Evolutionary conservation across 129 eudicot genomes (phyloP).

Genomic region (Artemisia tridentata): DNA sequence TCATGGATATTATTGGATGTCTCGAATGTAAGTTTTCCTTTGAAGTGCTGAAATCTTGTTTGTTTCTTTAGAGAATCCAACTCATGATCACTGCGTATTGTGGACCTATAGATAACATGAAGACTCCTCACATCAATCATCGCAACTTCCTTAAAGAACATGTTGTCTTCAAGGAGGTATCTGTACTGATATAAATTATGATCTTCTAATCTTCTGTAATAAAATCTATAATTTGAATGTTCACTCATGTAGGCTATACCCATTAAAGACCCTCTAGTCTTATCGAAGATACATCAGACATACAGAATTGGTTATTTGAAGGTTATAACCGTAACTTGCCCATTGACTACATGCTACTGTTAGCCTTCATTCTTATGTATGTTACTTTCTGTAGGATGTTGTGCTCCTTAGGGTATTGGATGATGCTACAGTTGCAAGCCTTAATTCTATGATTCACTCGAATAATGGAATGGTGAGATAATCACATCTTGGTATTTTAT

Average conservation of each 20-base stretch:
- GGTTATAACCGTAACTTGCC: constrained; percentile 37
- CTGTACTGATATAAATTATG: neutral
- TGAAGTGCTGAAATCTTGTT: neutral
- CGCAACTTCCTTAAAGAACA: constrained; percentile 76
- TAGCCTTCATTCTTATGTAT: constrained; percentile 7
- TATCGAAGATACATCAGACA: constrained; percentile 90
- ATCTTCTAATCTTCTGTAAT: constrained; percentile 3
- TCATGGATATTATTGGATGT: constrained; percentile 87
- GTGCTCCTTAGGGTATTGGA: constrained; percentile 76
- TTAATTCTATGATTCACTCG: constrained; percentile 81
- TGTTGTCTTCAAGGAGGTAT: constrained; percentile 93
- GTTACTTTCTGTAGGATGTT: constrained; percentile 61
- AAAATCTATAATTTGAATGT: neutral
- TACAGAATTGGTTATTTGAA: constrained; percentile 83
- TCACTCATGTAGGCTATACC: constrained; percentile 70
- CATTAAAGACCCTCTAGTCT: constrained; percentile 74
- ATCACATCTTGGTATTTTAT: neutral
- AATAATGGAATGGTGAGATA: constrained; percentile 77
- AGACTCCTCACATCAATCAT: constrained; percentile 60
- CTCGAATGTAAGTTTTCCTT: constrained; percentile 72
- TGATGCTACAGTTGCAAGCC: constrained; percentile 66
- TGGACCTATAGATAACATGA: constrained; percentile 65
- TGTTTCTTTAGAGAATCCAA: neutral
- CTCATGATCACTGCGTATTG: constrained; percentile 19
- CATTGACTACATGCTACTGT: constrained; percentile 1